phyloP scores from a whole-genome alignment of 805 yeast genomes.

The Maudiozyma serrabonitensis region DNA sequence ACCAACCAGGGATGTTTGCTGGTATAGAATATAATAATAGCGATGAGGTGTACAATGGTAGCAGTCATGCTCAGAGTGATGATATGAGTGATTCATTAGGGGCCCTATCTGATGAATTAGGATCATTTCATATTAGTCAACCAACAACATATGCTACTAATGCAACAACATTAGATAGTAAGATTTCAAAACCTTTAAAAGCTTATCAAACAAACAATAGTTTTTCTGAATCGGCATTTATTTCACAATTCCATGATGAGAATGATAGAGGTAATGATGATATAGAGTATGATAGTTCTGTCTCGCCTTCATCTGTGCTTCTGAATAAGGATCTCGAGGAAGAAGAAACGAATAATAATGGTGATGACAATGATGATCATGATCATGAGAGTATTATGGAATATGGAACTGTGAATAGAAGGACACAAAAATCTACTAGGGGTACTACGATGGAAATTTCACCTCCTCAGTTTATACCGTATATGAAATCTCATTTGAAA shows the following conservation, averaged over 20 bases:
- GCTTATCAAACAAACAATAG: conserved; percentile 1
- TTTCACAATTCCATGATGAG: conserved; percentile 1
- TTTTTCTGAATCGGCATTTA: conserved; percentile 1
- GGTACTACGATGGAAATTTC: conserved; percentile 3
- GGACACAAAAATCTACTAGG: conserved; percentile 5
- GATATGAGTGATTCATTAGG: neutral
- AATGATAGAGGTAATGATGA: neutral
- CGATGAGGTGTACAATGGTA: neutral
- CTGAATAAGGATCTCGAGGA: neutral
- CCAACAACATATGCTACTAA: conserved; percentile 3
- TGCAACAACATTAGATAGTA: conserved; percentile 1
- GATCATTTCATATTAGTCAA: conserved; percentile 3
- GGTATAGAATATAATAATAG: neutral
- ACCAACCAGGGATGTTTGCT: neutral
- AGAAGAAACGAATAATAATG: neutral
- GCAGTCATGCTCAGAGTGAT: neutral
- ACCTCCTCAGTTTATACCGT: conserved; percentile 5
- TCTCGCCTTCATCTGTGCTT: neutral
- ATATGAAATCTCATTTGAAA: conserved; percentile 2
- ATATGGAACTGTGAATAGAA: conserved; percentile 7
- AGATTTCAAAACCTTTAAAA: neutral
- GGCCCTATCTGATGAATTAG: conserved; percentile 1
- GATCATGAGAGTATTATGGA: neutral
- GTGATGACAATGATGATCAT: neutral
- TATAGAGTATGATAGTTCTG: neutral